Base-by-base conservation (phyloP, 2,329 filamentous ascomycete genomes). In the Macrophomina tecta region DNA sequence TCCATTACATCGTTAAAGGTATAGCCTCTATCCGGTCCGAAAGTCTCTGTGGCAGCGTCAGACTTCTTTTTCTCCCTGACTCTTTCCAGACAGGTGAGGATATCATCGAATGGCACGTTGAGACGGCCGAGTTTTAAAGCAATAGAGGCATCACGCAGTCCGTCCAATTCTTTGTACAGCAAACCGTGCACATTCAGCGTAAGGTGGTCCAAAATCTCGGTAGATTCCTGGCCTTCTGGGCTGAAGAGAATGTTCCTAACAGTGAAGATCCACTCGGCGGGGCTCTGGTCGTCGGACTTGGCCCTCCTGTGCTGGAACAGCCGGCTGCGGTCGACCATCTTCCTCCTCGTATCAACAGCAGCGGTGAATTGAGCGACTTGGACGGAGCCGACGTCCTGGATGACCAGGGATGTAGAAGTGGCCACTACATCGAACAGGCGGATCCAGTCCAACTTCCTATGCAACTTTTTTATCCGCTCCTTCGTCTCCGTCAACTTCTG, bases 241-340 rank as follows among this genome's bases (percentile, higher is more conserved):
- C 92, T 96, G 73, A 99, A 96, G 6, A 98, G 83, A 55, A 98
- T 86, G 78, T 94, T 97, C 68, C 92, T 89, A 62, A 94, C 80
- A 7, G 91, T 91, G 73, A 97, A 86, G 70, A 96, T 94, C 94
- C 96, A 99, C 82, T 99, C 96, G 1, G 94, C 94, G 46, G 95
- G 93, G 55, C 70, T 87, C 84, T 70, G 89, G 84, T 74, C 89
- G 89, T 78, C 90, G 86, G 73, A 72, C 7, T 72, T 72, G 53
- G 72, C 74, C 68, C 76, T 77, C 67, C 77, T 75, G 74, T 93
- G 92, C 72, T 94, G 90, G 79, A 97, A 97, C 73, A 97, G 90
- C 52, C 93, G 91, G 68, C 92, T 93, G 65, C 93, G 88, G 75
- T 97, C 94, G 36, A 97, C 92, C 79, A 94, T 94, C 80, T 97